These are phyloP conservation scores for Atkinsonella texensis DNA, from an alignment of 2,329 filamentous ascomycete genomes.

Conservation along the genomic window DNA sequence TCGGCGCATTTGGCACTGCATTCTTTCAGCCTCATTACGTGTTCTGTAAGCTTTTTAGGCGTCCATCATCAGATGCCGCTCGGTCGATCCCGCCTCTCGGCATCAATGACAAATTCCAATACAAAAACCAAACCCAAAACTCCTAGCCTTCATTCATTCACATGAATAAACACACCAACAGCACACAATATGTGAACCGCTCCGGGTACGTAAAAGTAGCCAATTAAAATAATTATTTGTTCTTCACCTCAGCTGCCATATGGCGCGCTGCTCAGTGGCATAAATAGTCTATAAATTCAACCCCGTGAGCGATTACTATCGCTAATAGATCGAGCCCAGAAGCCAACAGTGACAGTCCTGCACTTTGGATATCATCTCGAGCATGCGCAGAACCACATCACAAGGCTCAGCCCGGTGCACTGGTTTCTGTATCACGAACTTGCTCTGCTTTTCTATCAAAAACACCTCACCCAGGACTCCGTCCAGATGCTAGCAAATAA, in stretches of 20 bases:
- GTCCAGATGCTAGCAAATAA: not conserved
- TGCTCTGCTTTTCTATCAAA: not conserved
- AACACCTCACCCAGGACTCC: not conserved
- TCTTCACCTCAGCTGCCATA: not conserved
- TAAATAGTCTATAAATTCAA: slow-evolving; percentile 1
- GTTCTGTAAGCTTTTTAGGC: too few relatives aligned
- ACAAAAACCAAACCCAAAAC: too few relatives aligned
- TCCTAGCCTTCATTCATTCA: too few relatives aligned
- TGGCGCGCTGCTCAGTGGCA: not conserved
- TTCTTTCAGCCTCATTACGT: too few relatives aligned
- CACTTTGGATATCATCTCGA: not conserved
- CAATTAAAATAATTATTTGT: slow-evolving; percentile 5
- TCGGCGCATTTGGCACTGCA: too few relatives aligned
- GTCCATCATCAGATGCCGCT: not conserved
- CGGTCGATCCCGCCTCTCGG: too few relatives aligned
- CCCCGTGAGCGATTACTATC: not conserved
- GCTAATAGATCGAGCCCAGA: not conserved
- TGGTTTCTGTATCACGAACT: not conserved
- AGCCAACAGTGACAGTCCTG: not conserved
- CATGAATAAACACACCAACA: too few relatives aligned
- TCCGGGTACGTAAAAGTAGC: not conserved
- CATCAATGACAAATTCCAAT: too few relatives aligned
- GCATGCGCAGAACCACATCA: not conserved
- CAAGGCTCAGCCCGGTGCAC: slow-evolving; percentile 1
- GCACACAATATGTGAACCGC: not conserved